A percentile compares a stretch with the other conserved stretches of the same genome.
phyloP scores from a whole-genome alignment of 805 yeast species.

The Metschnikowia cerradonensis region DNA sequence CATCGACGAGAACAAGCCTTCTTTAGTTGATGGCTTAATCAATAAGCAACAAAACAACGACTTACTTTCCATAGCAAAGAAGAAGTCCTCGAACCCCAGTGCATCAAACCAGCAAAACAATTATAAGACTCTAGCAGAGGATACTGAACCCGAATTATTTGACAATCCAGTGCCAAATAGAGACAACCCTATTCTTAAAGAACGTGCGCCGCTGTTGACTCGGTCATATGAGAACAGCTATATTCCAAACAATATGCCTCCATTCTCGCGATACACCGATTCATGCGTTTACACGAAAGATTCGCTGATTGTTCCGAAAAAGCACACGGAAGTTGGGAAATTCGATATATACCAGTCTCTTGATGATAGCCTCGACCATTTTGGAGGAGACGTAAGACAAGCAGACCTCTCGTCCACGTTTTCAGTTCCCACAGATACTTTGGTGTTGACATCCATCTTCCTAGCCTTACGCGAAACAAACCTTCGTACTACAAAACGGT shows the following conservation, averaged over 20 bases:
- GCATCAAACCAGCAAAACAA: not conserved
- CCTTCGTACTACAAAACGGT: constrained; percentile 18
- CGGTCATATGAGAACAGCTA: constrained; percentile 8
- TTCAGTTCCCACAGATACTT: constrained; percentile 30
- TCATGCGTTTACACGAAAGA: constrained; percentile 20
- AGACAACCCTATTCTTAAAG: constrained; percentile 21
- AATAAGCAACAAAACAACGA: constrained; percentile 20
- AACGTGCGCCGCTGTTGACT: constrained; percentile 8
- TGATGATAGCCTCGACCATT: constrained; percentile 1
- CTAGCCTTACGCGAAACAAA: constrained; percentile 31
- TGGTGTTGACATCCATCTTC: constrained; percentile 30
- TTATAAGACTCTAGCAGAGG: not conserved
- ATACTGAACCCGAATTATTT: constrained; percentile 6
- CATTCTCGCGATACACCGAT: constrained; percentile 36
- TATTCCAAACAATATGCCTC: constrained; percentile 34
- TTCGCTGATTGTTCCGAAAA: constrained; percentile 30
- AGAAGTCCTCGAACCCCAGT: not conserved
- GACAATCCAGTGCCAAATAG: constrained; percentile 33
- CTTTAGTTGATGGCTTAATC: constrained; percentile 32
- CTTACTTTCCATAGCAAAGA: not conserved
- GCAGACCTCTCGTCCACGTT: constrained; percentile 24
- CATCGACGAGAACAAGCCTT: constrained; percentile 32
- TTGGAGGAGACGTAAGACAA: not conserved
- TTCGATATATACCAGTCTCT: constrained; percentile 34
- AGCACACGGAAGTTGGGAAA: constrained; percentile 31